Conservation (phyloP, 345 rosid species). For the thale cress (Arabidopsis thaliana) region DNA sequence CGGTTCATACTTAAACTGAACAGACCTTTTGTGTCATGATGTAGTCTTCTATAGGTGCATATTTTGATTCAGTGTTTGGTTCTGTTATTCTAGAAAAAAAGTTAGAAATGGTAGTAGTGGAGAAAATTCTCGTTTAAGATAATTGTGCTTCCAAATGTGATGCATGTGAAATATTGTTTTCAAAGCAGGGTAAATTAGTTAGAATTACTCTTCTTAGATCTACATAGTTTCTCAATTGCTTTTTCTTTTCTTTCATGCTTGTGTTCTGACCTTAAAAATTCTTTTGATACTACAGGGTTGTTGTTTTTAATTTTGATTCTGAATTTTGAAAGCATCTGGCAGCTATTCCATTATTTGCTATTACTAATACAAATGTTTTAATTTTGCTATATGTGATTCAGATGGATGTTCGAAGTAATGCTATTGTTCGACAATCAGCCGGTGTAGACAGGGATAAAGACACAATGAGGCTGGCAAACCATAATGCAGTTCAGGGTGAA, state of each 20-base stretch:
- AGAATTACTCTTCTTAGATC: conserved; percentile 15
- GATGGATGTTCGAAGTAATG: conserved; percentile 76
- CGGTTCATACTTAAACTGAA: conserved; percentile 24
- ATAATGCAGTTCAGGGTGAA: conserved; percentile 66
- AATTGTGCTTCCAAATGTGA: conserved; percentile 19
- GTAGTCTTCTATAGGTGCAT: conserved; percentile 23
- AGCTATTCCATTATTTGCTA: background rate
- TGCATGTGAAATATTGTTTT: conserved; percentile 13
- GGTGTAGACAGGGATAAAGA: conserved; percentile 80
- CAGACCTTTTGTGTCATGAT: conserved; percentile 19
- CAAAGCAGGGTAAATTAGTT: background rate
- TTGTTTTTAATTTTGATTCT: background rate
- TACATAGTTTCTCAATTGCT: conserved; percentile 13
- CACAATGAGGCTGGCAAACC: conserved; percentile 61
- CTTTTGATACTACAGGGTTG: conserved; percentile 4
- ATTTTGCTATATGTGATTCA: conserved; percentile 48
- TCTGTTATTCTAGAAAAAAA: background rate
- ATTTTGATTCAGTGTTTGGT: background rate
- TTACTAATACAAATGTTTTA: conserved; percentile 18
- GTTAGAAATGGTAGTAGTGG: background rate
- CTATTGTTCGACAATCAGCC: conserved; percentile 65
- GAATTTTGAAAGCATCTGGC: conserved; percentile 16
- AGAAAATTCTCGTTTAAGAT: conserved; percentile 19
- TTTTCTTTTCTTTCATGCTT: background rate
- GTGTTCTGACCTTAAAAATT: background rate